phyloP scores from a whole-genome alignment of 768 basidiomycete genomes.

The Gymnopilus junonius region DNA sequence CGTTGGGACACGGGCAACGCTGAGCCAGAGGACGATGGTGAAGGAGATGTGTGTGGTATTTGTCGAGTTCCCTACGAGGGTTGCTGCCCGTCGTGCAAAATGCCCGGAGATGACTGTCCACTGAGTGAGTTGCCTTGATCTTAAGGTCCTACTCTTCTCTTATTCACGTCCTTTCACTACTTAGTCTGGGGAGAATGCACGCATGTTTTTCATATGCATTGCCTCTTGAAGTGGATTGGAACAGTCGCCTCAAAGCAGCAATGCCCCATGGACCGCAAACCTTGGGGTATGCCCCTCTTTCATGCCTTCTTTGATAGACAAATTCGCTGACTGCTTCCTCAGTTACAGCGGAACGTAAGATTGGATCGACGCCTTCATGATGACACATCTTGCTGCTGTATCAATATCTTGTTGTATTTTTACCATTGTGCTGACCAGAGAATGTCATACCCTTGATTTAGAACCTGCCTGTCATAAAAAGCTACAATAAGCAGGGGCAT shows the following conservation, averaged over 20 bases:
- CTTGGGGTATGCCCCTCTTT: constrained; percentile 73
- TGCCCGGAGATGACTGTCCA: constrained; percentile 82
- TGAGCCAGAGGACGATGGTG: constrained; percentile 47
- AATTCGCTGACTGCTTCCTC: not conserved
- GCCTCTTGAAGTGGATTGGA: constrained; percentile 94
- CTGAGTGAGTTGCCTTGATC: constrained; percentile 21
- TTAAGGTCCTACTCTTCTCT: not conserved
- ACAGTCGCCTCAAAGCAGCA: constrained; percentile 90
- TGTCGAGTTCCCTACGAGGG: constrained; percentile 93
- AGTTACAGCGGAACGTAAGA: constrained; percentile 20
- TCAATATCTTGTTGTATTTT: not conserved
- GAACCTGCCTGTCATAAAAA: no score
- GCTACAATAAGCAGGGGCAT: no score
- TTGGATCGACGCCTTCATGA: constrained; percentile 8
- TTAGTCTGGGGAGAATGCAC: constrained; percentile 98
- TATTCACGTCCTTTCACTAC: not conserved
- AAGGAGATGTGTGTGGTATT: constrained; percentile 78
- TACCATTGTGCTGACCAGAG: not conserved
- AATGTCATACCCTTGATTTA: not conserved
- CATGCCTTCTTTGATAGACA: not conserved
- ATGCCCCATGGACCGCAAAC: constrained; percentile 97
- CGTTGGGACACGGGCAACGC: constrained; percentile 45
- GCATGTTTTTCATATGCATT: constrained; percentile 99
- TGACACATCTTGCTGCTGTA: not conserved
- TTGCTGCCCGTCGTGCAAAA: constrained; percentile 94